These are phyloP conservation scores for Leptographium wingfieldii DNA, from an alignment of 2,329 filamentous ascomycete genomes.

Conservation along the genomic window DNA sequence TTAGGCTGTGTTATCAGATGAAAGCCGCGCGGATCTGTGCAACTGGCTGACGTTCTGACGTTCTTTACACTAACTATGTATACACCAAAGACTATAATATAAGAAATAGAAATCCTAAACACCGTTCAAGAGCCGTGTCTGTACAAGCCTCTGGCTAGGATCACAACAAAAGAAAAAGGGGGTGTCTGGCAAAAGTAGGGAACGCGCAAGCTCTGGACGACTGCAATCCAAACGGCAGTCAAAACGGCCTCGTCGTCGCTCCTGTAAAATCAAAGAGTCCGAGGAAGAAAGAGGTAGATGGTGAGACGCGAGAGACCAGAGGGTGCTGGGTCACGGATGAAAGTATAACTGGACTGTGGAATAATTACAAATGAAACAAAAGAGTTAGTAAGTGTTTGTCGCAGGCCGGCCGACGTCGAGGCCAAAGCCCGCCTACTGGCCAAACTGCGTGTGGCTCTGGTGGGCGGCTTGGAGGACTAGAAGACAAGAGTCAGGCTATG, in stretches of 20 bases:
- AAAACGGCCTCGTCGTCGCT: neutral
- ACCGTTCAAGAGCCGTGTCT: neutral
- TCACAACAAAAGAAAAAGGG: neutral
- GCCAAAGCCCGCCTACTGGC: neutral
- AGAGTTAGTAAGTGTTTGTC: no score
- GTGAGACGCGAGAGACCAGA: neutral
- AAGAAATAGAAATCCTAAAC: neutral
- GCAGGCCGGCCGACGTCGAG: no score
- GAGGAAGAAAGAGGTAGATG: neutral
- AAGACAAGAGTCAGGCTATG: neutral
- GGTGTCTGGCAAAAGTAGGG: neutral
- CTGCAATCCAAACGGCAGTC: neutral
- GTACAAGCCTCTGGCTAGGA: neutral
- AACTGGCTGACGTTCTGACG: neutral
- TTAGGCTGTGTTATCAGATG: neutral
- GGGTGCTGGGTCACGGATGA: neutral
- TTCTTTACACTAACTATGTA: neutral
- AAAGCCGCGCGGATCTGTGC: neutral
- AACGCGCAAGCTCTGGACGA: neutral
- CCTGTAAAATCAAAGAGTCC: neutral
- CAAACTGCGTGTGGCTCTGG: conserved; percentile 16
- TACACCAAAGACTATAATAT: neutral
- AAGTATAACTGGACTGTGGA: neutral
- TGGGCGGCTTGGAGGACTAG: conserved; percentile 30
- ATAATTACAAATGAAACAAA: neutral